Evolutionary conservation across 2,329 filamentous ascomycete genomes (phyloP).

Genomic region (Endocalyx cinctus): DNA sequence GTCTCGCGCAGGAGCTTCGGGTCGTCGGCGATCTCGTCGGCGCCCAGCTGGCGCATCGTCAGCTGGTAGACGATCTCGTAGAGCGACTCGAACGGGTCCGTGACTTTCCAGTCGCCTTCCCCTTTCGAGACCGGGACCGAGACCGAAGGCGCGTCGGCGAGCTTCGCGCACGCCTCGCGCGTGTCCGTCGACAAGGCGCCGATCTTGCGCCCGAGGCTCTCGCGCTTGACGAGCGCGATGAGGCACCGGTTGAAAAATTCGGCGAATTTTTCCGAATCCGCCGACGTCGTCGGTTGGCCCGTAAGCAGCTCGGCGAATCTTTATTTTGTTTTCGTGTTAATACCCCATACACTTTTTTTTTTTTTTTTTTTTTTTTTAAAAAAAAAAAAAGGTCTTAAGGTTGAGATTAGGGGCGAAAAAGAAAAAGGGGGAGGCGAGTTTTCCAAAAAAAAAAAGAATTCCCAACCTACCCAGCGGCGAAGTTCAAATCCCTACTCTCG

Average conservation of each 20-base stretch:
- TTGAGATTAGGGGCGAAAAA: neutral
- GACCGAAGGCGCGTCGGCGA: constrained; percentile 22
- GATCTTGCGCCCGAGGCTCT: constrained; percentile 34
- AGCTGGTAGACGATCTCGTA: constrained; percentile 50
- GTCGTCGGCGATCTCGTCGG: constrained; percentile 48
- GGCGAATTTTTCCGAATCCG: constrained; percentile 15
- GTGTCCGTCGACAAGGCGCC: constrained; percentile 39
- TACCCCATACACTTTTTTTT: too few relatives aligned
- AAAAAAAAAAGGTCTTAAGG: neutral
- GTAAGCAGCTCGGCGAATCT: constrained; percentile 21
- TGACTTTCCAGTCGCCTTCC: constrained; percentile 26
- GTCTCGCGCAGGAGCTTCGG: constrained; percentile 35
- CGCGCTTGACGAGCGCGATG: constrained; percentile 31
- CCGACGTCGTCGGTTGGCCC: constrained; percentile 10
- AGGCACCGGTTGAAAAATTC: constrained; percentile 27
- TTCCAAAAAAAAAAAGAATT: too few relatives aligned
- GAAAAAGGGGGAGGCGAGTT: too few relatives aligned
- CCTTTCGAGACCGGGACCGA: too few relatives aligned
- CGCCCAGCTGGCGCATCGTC: constrained; percentile 52
- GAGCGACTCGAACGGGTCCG: constrained; percentile 50
- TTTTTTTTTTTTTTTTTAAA: too few relatives aligned
- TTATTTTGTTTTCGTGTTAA: too few relatives aligned
- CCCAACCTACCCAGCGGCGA: constrained; percentile 37
- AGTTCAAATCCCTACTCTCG: constrained; percentile 38
- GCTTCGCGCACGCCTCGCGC: constrained; percentile 29